Evolutionary conservation across 768 basidiomycete genomes (phyloP), one percentile per base, ranked within the genome.

Genomic region (Rhodocollybia butyracea): DNA sequence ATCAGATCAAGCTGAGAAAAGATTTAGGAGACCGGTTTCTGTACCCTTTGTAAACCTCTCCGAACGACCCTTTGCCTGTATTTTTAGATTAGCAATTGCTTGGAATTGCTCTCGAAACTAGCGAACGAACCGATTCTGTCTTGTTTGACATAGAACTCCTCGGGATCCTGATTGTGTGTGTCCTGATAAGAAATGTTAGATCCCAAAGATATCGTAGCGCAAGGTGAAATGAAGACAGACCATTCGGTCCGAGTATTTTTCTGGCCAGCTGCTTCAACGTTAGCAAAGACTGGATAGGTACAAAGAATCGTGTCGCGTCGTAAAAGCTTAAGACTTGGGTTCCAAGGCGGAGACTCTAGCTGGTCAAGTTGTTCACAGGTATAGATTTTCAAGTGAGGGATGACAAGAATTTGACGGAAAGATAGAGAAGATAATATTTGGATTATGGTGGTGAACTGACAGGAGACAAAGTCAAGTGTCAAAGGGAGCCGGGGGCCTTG

Each of bases 11-110:
- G 46, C 56, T 56, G 51, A 57, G 48, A 34, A 27, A 38, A 53
- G 43, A 56, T 53, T 27, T 46, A 6, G 17, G 54, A 55, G 36
- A 50, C 60, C 52, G 43, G 65, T 80, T 54, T n/a, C n/a, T n/a
- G n/a, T 55, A 94, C 94, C 95, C 97, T 74, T 98, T 98, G 77
- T 91, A 98, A n/a, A 98, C 95, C 72, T 98, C 97, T 65, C 96
- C 97, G 65, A 99, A 98, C 5, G 95, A 98, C 30, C 96, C 96
- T 71, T 99, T 98, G 59, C 95, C 96, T 97, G 64, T 29, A 59
- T 22, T 51, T 27, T 43, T 38, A 54, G n/a, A 31, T 46, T 42
- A 13, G 15, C 19, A 32, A 10, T 17, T 42, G 50, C 51, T 32
- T n/a, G 32, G 27, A 42, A 22, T 41, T 42, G 21, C 15, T 17